phyloP scores from a whole-genome alignment of 306 rosid genomes.

The Lupinus albus region DNA sequence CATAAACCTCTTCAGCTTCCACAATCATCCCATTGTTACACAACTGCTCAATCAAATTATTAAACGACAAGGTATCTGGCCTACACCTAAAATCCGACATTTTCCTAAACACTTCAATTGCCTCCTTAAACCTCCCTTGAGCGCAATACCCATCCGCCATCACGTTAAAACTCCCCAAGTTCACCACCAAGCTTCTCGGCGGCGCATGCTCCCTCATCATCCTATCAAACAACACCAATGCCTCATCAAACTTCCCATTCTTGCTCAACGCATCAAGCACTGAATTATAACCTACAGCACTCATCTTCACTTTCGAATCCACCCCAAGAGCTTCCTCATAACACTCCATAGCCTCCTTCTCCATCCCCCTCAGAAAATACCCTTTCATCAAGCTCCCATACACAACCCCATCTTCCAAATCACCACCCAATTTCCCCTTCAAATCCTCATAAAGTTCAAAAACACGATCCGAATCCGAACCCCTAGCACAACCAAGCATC shows the following conservation, averaged over 20 bases:
- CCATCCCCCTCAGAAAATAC: constrained; percentile 82
- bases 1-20: constrained; percentile 78
- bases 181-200: constrained; percentile 59
- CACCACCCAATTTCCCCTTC: constrained; percentile 64
- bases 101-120: constrained; percentile 74
- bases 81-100: constrained; percentile 80
- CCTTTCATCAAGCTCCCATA: constrained; percentile 88
- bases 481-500: constrained; percentile 77
- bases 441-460: constrained; percentile 70
- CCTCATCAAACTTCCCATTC: constrained; percentile 78
- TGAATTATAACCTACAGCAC: constrained; percentile 68
- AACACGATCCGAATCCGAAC: constrained; percentile 62
- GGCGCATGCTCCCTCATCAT: constrained; percentile 68
- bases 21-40: constrained; percentile 66
- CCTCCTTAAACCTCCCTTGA: constrained; percentile 69
- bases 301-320: constrained; percentile 71
- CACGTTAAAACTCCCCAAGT: constrained; percentile 94
- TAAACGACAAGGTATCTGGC: constrained; percentile 77
- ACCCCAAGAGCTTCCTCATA: constrained; percentile 68
- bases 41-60: constrained; percentile 85
- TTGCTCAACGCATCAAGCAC: constrained; percentile 81
- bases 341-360: constrained; percentile 81
- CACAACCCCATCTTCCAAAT: constrained; percentile 75
- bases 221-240: constrained; percentile 68
- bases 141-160: constrained; percentile 78